phyloP scores from a whole-genome alignment of 768 basidiomycete genomes.

The Mycena chlorophos region DNA sequence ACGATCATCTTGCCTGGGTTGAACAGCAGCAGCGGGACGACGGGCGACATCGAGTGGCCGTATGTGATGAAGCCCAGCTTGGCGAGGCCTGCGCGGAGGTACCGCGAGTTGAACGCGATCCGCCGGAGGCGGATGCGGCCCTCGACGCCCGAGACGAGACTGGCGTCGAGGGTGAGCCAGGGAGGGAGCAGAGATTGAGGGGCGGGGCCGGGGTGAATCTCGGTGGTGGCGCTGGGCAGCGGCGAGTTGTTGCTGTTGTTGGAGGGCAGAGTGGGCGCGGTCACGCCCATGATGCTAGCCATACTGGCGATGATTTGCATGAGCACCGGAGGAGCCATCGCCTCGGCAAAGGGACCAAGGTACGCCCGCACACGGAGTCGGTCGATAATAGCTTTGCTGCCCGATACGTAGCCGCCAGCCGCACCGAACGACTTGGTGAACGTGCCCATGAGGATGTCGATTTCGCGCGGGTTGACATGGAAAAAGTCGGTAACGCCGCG shows the following conservation, averaged over 20 bases:
- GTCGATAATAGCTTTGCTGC: constrained; percentile 77
- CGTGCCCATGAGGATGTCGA: constrained; percentile 98
- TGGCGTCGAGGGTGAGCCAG: constrained; percentile 76
- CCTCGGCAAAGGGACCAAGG: constrained; percentile 83
- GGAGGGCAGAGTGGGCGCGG: constrained; percentile 36
- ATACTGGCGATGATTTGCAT: constrained; percentile 90
- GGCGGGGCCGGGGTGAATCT: constrained; percentile 67
- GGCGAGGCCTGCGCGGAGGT: constrained; percentile 80
- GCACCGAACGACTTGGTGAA: constrained; percentile 96
- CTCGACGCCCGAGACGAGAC: constrained; percentile 80
- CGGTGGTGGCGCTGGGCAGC: constrained; percentile 41
- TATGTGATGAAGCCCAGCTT: constrained; percentile 98
- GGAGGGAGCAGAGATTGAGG: constrained; percentile 62
- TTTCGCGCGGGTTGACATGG: constrained; percentile 69
- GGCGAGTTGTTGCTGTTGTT: constrained; percentile 31
- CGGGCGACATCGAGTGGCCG: constrained; percentile 87
- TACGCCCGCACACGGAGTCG: constrained; percentile 79
- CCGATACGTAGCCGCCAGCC: constrained; percentile 93
- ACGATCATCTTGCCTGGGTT: constrained; percentile 91
- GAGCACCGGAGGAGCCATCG: constrained; percentile 87
- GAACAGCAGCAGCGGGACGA: constrained; percentile 90
- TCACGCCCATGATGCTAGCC: constrained; percentile 94
- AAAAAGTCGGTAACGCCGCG: constrained; percentile 97
- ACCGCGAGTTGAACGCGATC: constrained; percentile 93
- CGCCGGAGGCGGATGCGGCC: constrained; percentile 80